Evolutionary conservation across 768 basidiomycete species (phyloP), one percentile per base, ranked within the genome.

Genomic region (Leccinum barrowsii): DNA sequence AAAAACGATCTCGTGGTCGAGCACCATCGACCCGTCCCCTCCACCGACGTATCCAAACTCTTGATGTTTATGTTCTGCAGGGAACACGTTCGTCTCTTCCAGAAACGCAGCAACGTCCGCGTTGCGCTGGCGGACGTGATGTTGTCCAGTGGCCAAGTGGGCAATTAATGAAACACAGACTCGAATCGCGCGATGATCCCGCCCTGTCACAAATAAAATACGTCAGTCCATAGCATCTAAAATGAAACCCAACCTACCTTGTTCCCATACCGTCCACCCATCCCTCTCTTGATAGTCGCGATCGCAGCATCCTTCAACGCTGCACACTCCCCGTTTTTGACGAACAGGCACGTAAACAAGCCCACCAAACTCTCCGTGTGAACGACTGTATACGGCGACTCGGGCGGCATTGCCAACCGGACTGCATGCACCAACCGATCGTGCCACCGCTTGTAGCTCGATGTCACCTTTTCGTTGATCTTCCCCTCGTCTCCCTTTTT

Each of bases 141-240:
- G 82, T 67, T 98, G 95, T 1, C 96, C 96, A 6, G 93, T 92
- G n/a, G 95, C 96, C 59, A 99, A 82, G 78, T 99, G 96, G 95
- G 63, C 91, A 94, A 74, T 99, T 99, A 76, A 98, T 85, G 67
- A 97, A 89, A 74, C 96, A 98, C 13, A 98, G 70, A 0, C 92
- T 95, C 2, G 94, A 90, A 71, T 19, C 95, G 85, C 3, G 90
- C 84, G n/a, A 94, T 82, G 61, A 97, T 94, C 0, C 88, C 94
- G 8, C 94, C 94, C 91, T 94, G 54, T n/a, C 5, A 96, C 96
- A 12, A 47, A 11, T 17, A 17, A 19, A 30, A 24, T 11, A 30
- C 2, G 26, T 12, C 46, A 24, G 12, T 22, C 8, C 3, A 67
- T 8, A 10, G 8, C 40, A 42, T 42, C 7, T 19, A 42, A 40